Evolutionary conservation across 148 eudicot genomes (phyloP), one percentile per base, ranked within the genome.

Genomic region (Fallopia convolvulus): DNA sequence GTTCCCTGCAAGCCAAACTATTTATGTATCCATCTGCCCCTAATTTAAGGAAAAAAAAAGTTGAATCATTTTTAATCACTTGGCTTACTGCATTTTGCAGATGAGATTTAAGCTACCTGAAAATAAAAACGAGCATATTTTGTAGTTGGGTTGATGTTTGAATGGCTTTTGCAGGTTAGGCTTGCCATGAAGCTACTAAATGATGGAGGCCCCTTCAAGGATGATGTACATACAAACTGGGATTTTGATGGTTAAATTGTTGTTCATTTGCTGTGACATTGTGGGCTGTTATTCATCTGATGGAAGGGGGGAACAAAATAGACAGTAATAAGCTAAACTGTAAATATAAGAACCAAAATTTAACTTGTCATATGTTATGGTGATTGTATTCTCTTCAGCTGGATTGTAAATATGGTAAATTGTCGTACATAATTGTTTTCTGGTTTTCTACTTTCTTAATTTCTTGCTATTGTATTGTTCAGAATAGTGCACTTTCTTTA

Each of bases 131-230:
- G 30, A 58, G 65, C 21, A 58, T 6, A 20, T 58, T 52, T 17
- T 55, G 60, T n/a, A 17, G 18, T 1, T 55, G 20, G 23, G 8
- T 5, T 55, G 21, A 18, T 18, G 8, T 55, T 55, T n/a, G 8
- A 18, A 5, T 60, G 44, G 42, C 44, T 68, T 66, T 36, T 68
- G 72, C 46, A 68, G 72, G 72, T 68, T 39, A 68, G 72, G 21
- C 46, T 15, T 39, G 72, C 72, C 10, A 68, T 68, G 72, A 15
- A 68, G 72, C 72, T 68, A 14, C 72, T 68, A 3, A 68, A 36
- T 68, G 72, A 68, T 68, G 46, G 21, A 68, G 72, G 72, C 20
- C 46, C 72, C 44, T 68, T 68, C 21, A 68, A 36, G 21, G 72
- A 68, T 15, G 20, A 68, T 39, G 21, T 39, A 15, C 44, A 68